Evolutionary conservation across 805 yeast genomes (phyloP).

Genomic region (Zygosaccharomyces bailii): DNA sequence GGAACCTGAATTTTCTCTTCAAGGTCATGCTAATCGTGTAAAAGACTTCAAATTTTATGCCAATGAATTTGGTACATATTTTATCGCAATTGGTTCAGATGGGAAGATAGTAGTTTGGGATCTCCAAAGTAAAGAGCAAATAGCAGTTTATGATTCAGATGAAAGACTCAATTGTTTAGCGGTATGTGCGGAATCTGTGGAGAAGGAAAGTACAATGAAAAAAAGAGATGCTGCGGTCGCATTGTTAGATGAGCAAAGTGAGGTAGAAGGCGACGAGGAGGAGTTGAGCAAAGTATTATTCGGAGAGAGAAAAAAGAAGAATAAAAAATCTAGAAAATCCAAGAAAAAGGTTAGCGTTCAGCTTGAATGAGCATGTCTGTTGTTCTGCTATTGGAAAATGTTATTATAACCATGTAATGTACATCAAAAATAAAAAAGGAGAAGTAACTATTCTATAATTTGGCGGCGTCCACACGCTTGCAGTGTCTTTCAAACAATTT

Average conservation of each 20-base stretch:
- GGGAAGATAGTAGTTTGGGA: slow-evolving; percentile 94
- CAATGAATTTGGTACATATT: slow-evolving; percentile 42
- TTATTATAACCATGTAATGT: slow-evolving; percentile 7
- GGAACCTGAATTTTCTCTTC: slow-evolving; percentile 54
- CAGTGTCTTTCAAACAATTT: slow-evolving; percentile 80
- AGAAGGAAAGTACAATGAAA: slow-evolving; percentile 67
- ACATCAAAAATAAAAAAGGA: slow-evolving; percentile 9
- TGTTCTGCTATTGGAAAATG: neutral
- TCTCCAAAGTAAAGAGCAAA: slow-evolving; percentile 60
- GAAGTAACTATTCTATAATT: slow-evolving; percentile 31
- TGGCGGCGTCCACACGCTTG: slow-evolving; percentile 56
- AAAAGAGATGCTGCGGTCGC: slow-evolving; percentile 51
- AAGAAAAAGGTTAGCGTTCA: slow-evolving; percentile 52
- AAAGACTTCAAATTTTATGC: slow-evolving; percentile 66
- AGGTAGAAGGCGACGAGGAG: slow-evolving; percentile 72
- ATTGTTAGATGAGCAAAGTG: slow-evolving; percentile 62
- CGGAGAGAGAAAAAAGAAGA: slow-evolving; percentile 41
- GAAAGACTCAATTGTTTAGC: slow-evolving; percentile 88
- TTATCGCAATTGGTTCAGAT: slow-evolving; percentile 86
- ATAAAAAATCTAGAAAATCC: slow-evolving; percentile 40
- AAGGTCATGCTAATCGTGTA: slow-evolving; percentile 83
- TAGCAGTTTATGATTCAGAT: slow-evolving; percentile 86
- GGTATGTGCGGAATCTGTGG: slow-evolving; percentile 72
- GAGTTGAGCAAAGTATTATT: slow-evolving; percentile 57
- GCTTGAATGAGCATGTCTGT: slow-evolving; percentile 41